Conservation (phyloP, 225 moss, liverwort and hornwort species). For the Physcomitrium patens region DNA sequence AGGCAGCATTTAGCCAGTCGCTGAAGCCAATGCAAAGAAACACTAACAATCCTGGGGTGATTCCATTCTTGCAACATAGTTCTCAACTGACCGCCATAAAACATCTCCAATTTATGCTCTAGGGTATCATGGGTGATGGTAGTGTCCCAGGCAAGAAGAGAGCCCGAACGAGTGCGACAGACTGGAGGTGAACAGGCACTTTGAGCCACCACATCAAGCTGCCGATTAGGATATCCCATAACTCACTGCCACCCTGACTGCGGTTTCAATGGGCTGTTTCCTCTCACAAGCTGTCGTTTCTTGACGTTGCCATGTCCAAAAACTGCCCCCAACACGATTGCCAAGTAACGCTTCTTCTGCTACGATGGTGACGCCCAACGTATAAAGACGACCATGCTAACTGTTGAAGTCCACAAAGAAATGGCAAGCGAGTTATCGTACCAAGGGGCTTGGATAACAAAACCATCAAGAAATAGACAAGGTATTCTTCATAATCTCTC, state of each 20-base stretch:
- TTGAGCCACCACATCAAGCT: slow-evolving; percentile 28
- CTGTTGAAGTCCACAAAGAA: background rate
- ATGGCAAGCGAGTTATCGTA: background rate
- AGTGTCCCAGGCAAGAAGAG: slow-evolving; percentile 18
- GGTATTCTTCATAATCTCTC: background rate
- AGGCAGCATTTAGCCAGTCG: slow-evolving; percentile 27
- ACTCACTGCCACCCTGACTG: slow-evolving; percentile 14
- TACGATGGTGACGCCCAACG: background rate
- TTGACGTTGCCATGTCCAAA: background rate
- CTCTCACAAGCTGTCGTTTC: background rate
- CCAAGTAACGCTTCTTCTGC: background rate
- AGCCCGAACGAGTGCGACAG: slow-evolving; percentile 38
- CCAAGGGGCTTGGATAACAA: background rate
- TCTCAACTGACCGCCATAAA: slow-evolving; percentile 19
- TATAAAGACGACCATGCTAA: background rate
- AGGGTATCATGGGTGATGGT: slow-evolving; percentile 20
- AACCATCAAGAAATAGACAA: background rate
- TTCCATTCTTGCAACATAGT: slow-evolving; percentile 35
- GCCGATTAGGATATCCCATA: slow-evolving; percentile 39
- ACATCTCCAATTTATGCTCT: slow-evolving; percentile 12
- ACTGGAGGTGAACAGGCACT: slow-evolving; percentile 45
- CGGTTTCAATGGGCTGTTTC: slow-evolving; percentile 4
- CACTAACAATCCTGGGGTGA: slow-evolving; percentile 8
- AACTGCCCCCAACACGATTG: background rate
- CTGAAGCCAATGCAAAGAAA: slow-evolving; percentile 25